Evolutionary conservation across 176 grass and related monocot genomes (phyloP), one percentile per base, ranked within the genome.

Genomic region (Pontederia crassipes): DNA sequence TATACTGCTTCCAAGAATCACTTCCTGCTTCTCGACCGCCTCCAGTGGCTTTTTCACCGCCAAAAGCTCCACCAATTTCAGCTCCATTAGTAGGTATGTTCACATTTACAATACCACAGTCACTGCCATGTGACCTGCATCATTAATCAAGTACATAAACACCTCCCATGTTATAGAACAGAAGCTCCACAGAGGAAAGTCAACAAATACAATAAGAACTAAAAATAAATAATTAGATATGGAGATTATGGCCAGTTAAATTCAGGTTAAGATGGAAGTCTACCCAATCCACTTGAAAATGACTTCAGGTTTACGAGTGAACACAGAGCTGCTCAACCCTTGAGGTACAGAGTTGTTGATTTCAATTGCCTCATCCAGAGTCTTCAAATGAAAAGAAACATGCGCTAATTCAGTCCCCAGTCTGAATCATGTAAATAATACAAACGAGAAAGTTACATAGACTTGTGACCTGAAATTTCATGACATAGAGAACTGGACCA

Each of bases 211-310:
- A 62, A 15, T 16, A 54, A 15, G 12, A 11, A 54, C 51, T 54
- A 54, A 14, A 54, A 40, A 7, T 40, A 7, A 40, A 40, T 40
- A 3, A 40, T 40, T 7, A 40, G 1, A 1, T 40, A 40, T 3
- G 32, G 32, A 40, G 2, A 40, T 40, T 40, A 40, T 40, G 6
- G 32, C 32, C 6, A 40, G 4, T 40, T 40, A 40, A 40, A 40
- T 40, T 40, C 32, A 55, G 55, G 1, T 55, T 64, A 4, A 64
- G 10, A 54, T 10, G 12, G 45, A 61, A 71, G 66, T 87, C 77
- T 92, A 98, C 93, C 93, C 93, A 8, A 98, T 78, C 93, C 93
- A 92, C 79, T 92, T 98, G 70, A 98, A 98, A 74, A 98, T 92
- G 50, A 85, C 65, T 46, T 98, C 88, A 76, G 93, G 84, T 57